A percentile compares a stretch with the other conserved stretches of the same genome.
These are phyloP conservation scores for Phytophthora sansomeana DNA, from an alignment of 352 stramenopile species.

Conservation along the genomic window DNA sequence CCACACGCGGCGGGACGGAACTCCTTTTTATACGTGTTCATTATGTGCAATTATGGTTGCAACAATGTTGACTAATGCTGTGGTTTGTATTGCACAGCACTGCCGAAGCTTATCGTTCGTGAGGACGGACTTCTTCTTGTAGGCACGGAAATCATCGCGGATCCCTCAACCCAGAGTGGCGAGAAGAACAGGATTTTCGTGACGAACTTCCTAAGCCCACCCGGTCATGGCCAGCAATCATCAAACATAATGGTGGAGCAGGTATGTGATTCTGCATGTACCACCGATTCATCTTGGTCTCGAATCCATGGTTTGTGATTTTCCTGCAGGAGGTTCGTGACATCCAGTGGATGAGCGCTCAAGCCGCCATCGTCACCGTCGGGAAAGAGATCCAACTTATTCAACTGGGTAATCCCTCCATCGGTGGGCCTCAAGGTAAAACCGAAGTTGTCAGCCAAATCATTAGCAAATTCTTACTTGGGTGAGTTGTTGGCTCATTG, in stretches of 20 bases:
- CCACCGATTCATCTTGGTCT: background rate
- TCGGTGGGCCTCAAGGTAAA: slow-evolving; percentile 39
- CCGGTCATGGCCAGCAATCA: slow-evolving; percentile 24
- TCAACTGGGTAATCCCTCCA: slow-evolving; percentile 38
- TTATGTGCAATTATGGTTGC: background rate
- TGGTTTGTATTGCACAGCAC: slow-evolving; percentile 40
- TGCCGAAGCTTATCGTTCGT: slow-evolving; percentile 81
- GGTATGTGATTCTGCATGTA: slow-evolving; percentile 31
- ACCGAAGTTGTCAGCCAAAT: background rate
- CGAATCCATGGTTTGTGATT: background rate
- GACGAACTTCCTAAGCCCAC: slow-evolving; percentile 49
- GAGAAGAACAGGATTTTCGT: slow-evolving; percentile 73
- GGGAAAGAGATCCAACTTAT: slow-evolving; percentile 80
- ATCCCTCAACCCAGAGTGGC: background rate
- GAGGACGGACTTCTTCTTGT: slow-evolving; percentile 79
- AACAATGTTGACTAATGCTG: slow-evolving; percentile 5
- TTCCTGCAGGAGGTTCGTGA: slow-evolving; percentile 72
- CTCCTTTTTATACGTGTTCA: slow-evolving; percentile 45
- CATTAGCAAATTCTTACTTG: background rate
- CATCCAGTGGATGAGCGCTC: slow-evolving; percentile 65
- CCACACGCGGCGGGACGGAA: slow-evolving; percentile 38
- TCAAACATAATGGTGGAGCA: slow-evolving; percentile 49
- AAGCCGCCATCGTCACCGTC: slow-evolving; percentile 63
- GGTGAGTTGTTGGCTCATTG: background rate
- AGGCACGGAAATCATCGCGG: slow-evolving; percentile 55